A percentile compares a stretch with the other conserved stretches of the same genome.
Conservation (phyloP, 805 yeast species). For the Metschnikowia lochheadii region DNA sequence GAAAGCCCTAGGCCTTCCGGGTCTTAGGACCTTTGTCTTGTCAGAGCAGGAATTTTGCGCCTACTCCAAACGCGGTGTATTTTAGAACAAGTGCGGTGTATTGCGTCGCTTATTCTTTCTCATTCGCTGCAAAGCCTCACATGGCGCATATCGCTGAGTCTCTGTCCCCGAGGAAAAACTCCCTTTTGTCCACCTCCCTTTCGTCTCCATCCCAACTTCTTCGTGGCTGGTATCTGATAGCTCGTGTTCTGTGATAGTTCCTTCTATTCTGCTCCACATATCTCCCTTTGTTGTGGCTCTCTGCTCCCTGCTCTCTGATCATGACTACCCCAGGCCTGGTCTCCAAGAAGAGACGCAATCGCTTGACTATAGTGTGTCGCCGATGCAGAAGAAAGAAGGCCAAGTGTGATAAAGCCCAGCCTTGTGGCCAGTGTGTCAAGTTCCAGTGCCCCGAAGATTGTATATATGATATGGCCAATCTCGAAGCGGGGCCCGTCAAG, state of each 20-base stretch:
- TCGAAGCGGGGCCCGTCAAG: not conserved
- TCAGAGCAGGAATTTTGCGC: slow-evolving; percentile 1
- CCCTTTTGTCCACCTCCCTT: not conserved
- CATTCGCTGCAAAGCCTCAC: not conserved
- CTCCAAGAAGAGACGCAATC: slow-evolving; percentile 10
- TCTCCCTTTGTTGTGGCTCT: no score
- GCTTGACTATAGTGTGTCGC: slow-evolving; percentile 15
- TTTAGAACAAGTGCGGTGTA: slow-evolving; percentile 1
- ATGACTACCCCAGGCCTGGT: slow-evolving; percentile 1
- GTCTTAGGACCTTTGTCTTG: not conserved
- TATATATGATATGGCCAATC: slow-evolving; percentile 8
- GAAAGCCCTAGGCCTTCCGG: not conserved
- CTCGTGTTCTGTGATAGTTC: no score
- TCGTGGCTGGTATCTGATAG: not conserved
- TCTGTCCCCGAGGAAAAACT: not conserved
- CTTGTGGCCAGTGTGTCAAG: slow-evolving; percentile 13
- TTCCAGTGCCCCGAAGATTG: slow-evolving; percentile 13
- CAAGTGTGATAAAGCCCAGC: slow-evolving; percentile 13
- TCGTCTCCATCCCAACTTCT: not conserved
- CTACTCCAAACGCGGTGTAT: not conserved
- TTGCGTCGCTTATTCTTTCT: slow-evolving; percentile 3
- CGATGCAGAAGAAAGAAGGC: slow-evolving; percentile 17
- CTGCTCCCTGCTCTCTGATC: not conserved
- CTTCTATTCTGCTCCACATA: no score
- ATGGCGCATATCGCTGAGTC: not conserved